Conservation (phyloP, 2,329 filamentous ascomycete genomes). For the Curvularia lunata region DNA sequence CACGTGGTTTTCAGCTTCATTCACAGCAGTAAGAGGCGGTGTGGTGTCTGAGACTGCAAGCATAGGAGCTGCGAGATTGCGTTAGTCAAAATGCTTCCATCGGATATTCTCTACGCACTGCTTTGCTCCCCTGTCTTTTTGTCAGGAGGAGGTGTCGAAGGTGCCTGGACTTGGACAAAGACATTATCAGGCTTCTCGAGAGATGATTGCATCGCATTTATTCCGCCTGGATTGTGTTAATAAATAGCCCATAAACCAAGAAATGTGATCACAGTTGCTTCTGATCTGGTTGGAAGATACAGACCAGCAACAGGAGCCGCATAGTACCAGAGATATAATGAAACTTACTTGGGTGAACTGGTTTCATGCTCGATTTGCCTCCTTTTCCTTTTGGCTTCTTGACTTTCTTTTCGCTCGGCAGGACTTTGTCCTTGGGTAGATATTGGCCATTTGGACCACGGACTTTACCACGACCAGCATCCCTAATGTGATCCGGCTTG, state of each 20-base stretch:
- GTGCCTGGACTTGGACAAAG: neutral
- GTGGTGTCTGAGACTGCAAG: neutral
- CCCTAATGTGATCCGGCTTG: slow-evolving; percentile 8
- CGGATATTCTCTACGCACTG: neutral
- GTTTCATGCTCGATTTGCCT: neutral
- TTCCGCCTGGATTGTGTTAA: neutral
- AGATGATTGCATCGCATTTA: neutral
- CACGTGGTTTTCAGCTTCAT: neutral
- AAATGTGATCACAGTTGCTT: neutral
- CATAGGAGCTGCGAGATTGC: neutral
- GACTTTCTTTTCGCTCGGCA: neutral
- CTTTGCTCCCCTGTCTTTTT: neutral
- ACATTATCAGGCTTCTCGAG: neutral
- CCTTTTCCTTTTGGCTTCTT: slow-evolving; percentile 9
- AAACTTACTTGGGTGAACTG: neutral
- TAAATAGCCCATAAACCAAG: too few relatives aligned
- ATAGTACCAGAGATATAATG: neutral
- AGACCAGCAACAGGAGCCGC: neutral
- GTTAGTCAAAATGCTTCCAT: neutral
- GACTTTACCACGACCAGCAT: slow-evolving; percentile 22
- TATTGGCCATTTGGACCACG: slow-evolving; percentile 28
- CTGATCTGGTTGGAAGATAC: neutral
- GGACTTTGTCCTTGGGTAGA: slow-evolving; percentile 11
- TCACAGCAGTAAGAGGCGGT: neutral
- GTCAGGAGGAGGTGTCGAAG: neutral